Percentiles rank a stretch among this genome's conserved stretches.
These are phyloP conservation scores for Gnaphalium uliginosum DNA, from an alignment of 129 eudicot genomes.

Conservation along the genomic window DNA sequence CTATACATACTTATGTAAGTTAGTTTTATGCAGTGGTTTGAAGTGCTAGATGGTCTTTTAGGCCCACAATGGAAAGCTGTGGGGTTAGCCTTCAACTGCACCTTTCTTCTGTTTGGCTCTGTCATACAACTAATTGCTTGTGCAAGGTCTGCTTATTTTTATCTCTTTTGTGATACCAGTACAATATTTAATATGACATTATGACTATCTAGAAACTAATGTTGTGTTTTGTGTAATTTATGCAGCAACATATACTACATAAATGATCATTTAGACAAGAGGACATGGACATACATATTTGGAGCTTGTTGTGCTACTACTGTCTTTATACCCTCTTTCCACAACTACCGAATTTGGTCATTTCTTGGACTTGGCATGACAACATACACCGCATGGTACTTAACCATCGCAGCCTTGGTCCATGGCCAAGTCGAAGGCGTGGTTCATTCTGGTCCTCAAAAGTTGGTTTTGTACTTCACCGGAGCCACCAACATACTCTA, in stretches of 20 bases:
- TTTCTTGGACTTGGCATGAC: slow-evolving; percentile 85
- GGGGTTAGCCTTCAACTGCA: slow-evolving; percentile 78
- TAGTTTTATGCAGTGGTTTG: slow-evolving; percentile 71
- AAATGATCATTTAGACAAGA: slow-evolving; percentile 70
- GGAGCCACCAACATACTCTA: slow-evolving; percentile 83
- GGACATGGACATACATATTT: slow-evolving; percentile 84
- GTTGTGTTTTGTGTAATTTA: slow-evolving; percentile 1
- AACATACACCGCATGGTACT: slow-evolving; percentile 85
- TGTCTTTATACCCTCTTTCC: slow-evolving; percentile 75
- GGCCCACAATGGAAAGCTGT: slow-evolving; percentile 76
- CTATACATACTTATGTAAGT: slow-evolving; percentile 29
- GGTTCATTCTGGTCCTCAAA: slow-evolving; percentile 64
- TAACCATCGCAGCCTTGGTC: slow-evolving; percentile 65
- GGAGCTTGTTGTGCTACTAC: slow-evolving; percentile 89
- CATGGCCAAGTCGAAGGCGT: slow-evolving; percentile 81
- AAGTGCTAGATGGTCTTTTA: slow-evolving; percentile 74
- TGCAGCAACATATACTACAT: slow-evolving; percentile 81
- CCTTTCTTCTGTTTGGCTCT: slow-evolving; percentile 75
- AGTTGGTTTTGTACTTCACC: slow-evolving; percentile 68
- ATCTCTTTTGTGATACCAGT: not conserved
- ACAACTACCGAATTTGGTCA: slow-evolving; percentile 80
- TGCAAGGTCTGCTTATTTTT: slow-evolving; percentile 53
- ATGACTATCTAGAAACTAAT: not conserved
- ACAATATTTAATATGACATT: not conserved
- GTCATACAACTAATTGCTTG: slow-evolving; percentile 88